Base-by-base conservation (phyloP, 495 filamentous ascomycete species). In the Apodospora peruviana region DNA sequence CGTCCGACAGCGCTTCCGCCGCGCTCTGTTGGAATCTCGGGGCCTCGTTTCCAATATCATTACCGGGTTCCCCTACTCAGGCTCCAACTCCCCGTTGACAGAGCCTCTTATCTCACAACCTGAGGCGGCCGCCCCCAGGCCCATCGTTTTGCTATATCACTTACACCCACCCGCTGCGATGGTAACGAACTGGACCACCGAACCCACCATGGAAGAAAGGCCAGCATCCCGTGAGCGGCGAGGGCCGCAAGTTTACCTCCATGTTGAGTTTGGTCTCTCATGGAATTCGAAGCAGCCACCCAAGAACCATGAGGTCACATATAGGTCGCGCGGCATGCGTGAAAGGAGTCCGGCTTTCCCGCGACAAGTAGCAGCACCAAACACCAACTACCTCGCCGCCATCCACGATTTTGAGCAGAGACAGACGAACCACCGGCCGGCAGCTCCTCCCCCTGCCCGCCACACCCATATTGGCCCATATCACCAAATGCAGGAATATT, bases 231-330 rank as follows among this genome's bases (percentile, higher is more conserved):
- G 47, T 45, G 47, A 67, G 43, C 50, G 46, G 34, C 36, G 54
- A 21, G 59, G 62, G 19, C 73, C 73, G 39, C 70, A 73, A 35
- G 55, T 76, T 23, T 74, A 73, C 37, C 56, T 76, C 1, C 69
- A 73, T 21, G 50, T 76, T 47, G 69, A 70, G 45, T 72, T 73
- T 27, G 65, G 71, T 25, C 57, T 76, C 19, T 74, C 71, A 2
- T 76, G 66, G 68, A 58, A 57, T 35, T 57, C 59, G 41, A 65
- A 61, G 19, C 62, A 69, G 22, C 45, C 59, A 2, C 62, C 67
- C 12, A 68, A 66, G 45, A 66, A 57, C 32, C 72, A 71, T 52
- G 67, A 68, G 32, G 12, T 73, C 45, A 73, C 67, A 24, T 76
- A 67, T 48, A 61, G 66, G 40, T 76, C 72, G 20, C 61, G 66